Percentiles rank a stretch among this genome's conserved stretches.
phyloP scores from a whole-genome alignment of 495 filamentous ascomycete species.

The Penicillium manginii region DNA sequence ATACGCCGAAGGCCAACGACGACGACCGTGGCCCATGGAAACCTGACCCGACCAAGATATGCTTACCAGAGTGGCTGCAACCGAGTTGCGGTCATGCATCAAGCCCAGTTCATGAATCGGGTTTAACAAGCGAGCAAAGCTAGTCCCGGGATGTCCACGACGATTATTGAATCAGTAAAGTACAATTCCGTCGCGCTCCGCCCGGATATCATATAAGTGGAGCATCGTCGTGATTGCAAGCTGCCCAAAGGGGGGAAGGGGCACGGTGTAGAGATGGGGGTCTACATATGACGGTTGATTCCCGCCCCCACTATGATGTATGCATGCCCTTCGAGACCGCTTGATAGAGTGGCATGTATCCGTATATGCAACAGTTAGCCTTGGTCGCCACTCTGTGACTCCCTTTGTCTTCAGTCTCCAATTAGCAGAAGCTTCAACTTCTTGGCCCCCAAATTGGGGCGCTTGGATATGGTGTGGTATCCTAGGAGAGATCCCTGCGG shows the following conservation, averaged over 20 bases:
- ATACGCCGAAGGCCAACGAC: neutral
- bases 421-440: neutral
- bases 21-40: neutral
- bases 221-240: neutral
- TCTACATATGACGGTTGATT: neutral
- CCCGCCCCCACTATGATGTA: conserved; percentile 1
- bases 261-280: neutral
- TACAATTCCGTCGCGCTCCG: neutral
- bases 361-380: neutral
- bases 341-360: neutral
- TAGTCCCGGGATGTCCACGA: neutral
- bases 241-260: neutral
- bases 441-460: conserved; percentile 4
- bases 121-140: neutral
- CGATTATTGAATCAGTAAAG: neutral
- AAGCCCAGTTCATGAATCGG: neutral
- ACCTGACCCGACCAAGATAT: neutral
- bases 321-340: too few species aligned
- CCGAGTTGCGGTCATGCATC: neutral
- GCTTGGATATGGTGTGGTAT: neutral
- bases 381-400: neutral
- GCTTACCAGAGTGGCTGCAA: neutral
- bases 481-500: conserved; percentile 1
- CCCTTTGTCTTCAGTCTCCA: neutral
- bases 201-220: neutral